Conservation (phyloP, 257 asterid genomes). For the Sherardia arvensis region DNA sequence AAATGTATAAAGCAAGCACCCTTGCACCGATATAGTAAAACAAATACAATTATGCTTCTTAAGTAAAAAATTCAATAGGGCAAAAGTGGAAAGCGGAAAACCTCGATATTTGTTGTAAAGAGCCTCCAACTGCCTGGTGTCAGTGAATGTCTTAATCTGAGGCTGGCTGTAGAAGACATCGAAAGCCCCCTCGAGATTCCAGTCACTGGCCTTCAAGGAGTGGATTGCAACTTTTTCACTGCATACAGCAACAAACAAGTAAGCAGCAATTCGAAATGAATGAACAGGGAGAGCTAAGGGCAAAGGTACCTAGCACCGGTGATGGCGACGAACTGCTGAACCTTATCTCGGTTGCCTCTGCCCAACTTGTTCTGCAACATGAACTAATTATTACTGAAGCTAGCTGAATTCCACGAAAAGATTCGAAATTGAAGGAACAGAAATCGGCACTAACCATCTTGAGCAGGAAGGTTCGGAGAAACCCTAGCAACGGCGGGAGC, state of each 20-base stretch:
- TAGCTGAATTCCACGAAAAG: neutral
- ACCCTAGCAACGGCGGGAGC: constrained; percentile 14
- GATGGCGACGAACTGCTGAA: constrained; percentile 86
- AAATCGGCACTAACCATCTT: constrained; percentile 28
- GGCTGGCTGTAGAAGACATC: constrained; percentile 88
- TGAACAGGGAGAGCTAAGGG: neutral
- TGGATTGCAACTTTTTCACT: constrained; percentile 90
- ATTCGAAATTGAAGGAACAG: neutral
- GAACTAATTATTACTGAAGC: constrained; percentile 7
- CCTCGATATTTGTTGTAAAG: constrained; percentile 94
- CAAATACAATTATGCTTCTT: neutral
- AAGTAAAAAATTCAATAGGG: neutral
- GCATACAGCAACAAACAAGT: constrained; percentile 18
- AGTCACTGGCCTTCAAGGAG: constrained; percentile 81
- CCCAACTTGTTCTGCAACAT: constrained; percentile 77
- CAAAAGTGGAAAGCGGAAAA: constrained; percentile 3
- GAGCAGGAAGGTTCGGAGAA: constrained; percentile 18
- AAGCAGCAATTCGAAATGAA: neutral
- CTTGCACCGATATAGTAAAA: neutral
- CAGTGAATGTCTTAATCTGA: constrained; percentile 60
- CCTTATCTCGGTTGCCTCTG: constrained; percentile 89
- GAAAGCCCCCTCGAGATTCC: constrained; percentile 98
- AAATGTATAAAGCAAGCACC: neutral
- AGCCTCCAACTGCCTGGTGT: constrained; percentile 85
- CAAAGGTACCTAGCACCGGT: constrained; percentile 72